These are phyloP conservation scores for Macrolepiota dolichaula DNA, from an alignment of 768 basidiomycete species.

Conservation along the genomic window DNA sequence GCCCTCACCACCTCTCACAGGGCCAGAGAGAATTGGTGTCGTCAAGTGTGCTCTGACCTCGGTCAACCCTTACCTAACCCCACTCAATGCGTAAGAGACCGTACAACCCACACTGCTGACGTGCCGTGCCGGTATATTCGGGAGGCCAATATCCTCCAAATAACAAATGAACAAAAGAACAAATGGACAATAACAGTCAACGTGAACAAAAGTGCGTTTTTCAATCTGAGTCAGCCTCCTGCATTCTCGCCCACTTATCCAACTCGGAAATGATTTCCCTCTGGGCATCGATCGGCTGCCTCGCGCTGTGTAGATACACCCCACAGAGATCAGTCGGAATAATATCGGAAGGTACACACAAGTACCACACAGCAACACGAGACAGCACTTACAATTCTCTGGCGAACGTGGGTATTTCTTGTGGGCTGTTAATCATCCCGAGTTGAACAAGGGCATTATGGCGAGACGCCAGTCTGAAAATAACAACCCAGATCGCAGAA, in stretches of 20 bases:
- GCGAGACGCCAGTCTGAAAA: constrained; percentile 46
- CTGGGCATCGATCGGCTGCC: constrained; percentile 39
- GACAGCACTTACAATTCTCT: constrained; percentile 58
- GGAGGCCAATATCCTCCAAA: background rate
- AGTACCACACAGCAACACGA: no score
- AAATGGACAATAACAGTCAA: background rate
- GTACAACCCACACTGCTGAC: no score
- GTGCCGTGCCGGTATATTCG: no score
- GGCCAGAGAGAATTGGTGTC: background rate
- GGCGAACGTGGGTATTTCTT: constrained; percentile 56
- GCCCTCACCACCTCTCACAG: background rate
- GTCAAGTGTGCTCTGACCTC: background rate
- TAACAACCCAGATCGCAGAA: constrained; percentile 7
- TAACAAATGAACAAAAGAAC: background rate
- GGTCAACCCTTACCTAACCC: background rate
- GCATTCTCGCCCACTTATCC: constrained; percentile 28
- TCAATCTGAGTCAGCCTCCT: constrained; percentile 10
- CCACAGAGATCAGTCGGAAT: background rate
- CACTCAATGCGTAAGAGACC: no score
- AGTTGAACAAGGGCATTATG: constrained; percentile 61
- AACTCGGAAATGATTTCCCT: constrained; percentile 37
- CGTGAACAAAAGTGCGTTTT: background rate
- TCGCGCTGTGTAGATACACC: constrained; percentile 25
- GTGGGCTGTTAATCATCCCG: constrained; percentile 51
- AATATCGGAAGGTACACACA: background rate